phyloP scores from a whole-genome alignment of 2,329 filamentous ascomycete species.

The Nothopassalora personata region DNA sequence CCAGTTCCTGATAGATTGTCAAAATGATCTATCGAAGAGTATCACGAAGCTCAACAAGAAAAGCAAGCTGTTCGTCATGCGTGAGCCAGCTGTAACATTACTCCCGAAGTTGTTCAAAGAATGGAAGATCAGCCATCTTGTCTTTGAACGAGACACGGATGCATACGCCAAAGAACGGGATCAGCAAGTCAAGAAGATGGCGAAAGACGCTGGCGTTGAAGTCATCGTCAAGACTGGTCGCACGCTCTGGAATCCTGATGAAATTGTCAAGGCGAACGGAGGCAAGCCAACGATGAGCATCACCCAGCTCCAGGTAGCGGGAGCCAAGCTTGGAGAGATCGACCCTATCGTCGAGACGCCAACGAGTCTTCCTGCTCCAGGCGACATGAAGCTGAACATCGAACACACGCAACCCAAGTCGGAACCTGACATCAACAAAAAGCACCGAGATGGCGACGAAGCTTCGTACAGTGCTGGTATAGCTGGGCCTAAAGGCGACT shows the following conservation, averaged over 20 bases:
- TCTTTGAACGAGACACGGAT: constrained; percentile 76
- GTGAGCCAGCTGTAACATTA: constrained; percentile 66
- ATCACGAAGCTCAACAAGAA: constrained; percentile 65
- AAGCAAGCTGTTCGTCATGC: constrained; percentile 65
- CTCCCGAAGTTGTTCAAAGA: constrained; percentile 67
- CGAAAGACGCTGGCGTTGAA: constrained; percentile 60
- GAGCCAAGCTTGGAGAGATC: constrained; percentile 58
- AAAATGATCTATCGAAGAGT: constrained; percentile 61
- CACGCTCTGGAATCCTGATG: constrained; percentile 69
- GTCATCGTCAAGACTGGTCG: constrained; percentile 61
- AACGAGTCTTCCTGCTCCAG: constrained; percentile 57
- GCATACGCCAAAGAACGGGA: constrained; percentile 64
- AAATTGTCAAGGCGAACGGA: constrained; percentile 59
- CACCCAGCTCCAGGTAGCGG: constrained; percentile 57
- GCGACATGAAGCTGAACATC: constrained; percentile 54
- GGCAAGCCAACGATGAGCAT: constrained; percentile 73
- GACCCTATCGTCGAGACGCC: constrained; percentile 58
- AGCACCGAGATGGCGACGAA: constrained; percentile 50
- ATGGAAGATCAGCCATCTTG: constrained; percentile 69
- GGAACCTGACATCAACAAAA: constrained; percentile 57
- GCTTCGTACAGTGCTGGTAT: constrained; percentile 53
- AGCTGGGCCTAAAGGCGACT: constrained; percentile 63
- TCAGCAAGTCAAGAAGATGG: constrained; percentile 52
- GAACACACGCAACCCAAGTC: constrained; percentile 50
- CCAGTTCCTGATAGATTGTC: constrained; percentile 72